These are phyloP conservation scores for Mollisiaceae sp. DNA, from an alignment of 2,329 filamentous ascomycete genomes.

Conservation along the genomic window DNA sequence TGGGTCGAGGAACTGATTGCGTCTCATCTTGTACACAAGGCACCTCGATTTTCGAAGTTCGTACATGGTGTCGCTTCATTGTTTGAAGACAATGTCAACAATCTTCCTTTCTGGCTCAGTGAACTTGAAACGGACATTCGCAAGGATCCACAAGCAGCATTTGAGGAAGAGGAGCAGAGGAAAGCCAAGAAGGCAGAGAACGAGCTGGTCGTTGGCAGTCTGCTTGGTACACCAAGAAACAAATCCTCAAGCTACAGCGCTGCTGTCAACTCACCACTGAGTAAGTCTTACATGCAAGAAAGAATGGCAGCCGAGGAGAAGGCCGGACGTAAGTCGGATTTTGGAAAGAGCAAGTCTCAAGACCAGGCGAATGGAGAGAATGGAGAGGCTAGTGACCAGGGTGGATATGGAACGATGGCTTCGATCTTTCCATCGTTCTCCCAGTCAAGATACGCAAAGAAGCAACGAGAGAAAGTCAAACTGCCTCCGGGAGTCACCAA, in stretches of 20 bases:
- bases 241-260: constrained; percentile 58
- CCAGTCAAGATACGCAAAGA: constrained; percentile 74
- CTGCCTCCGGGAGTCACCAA: constrained; percentile 89
- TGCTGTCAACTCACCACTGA: constrained; percentile 68
- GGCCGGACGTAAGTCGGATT: constrained; percentile 39
- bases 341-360: constrained; percentile 29
- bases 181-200: constrained; percentile 83
- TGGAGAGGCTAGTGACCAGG: constrained; percentile 40
- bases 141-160: constrained; percentile 87
- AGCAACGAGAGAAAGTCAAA: constrained; percentile 55
- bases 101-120: constrained; percentile 92
- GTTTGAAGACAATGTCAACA: constrained; percentile 96
- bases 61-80: constrained; percentile 89
- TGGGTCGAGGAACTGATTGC: constrained; percentile 94
- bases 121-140: constrained; percentile 93
- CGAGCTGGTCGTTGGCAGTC: constrained; percentile 86
- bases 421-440: constrained; percentile 84
- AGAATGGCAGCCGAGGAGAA: constrained; percentile 54
- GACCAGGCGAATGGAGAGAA: constrained; percentile 39
- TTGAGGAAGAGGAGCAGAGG: constrained; percentile 87
- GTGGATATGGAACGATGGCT: constrained; percentile 63
- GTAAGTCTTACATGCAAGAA: constrained; percentile 67
- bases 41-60: constrained; percentile 94
- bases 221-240: constrained; percentile 63
- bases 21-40: constrained; percentile 89